Evolutionary conservation across 768 basidiomycete species (phyloP), one percentile per base, ranked within the genome.

Genomic region (Suillus clintonianus): DNA sequence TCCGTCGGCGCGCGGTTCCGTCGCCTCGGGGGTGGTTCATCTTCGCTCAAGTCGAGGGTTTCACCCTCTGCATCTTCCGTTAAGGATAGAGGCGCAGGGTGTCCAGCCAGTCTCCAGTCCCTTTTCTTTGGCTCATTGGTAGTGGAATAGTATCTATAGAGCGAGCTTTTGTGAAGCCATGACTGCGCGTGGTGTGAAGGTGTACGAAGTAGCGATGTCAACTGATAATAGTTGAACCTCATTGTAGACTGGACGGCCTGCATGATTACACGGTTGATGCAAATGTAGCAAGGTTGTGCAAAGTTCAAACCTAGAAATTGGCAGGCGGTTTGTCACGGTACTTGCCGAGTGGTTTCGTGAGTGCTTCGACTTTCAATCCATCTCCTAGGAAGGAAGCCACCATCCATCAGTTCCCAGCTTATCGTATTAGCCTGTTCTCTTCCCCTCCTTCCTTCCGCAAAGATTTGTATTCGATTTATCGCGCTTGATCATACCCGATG

Each of bases 401-500:
- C 30, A 54, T 32, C 34, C 15, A 22, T 24, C 36, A 24, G 4
- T 56, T 56, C 55, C 55, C 55, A 56, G 55, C 55, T 27, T 24
- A 56, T 56, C 55, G 10, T 37, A 55, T 56, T 7, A 24, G 11
- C 24, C 24, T 56, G 24, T 27, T 24, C 55, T 56, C 17, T 17
- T 56, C 24, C 22, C 37, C 22, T 39, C 22, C 22, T 24, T 24
- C 22, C 22, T 56, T 56, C 37, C 19, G 22, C 37, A 39, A 39
- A 39, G 8, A 17, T 37, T 56, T 37, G 22, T 56, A 37, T 56
- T 37, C 15, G 55, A 56, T 56, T 56, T 11, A 56, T 39, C 37
- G 37, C 24, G 19, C 51, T 5, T 53, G 32, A 53, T 53, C 32
- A 53, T 64, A 55, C 61, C 50, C 64, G 45, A 92, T 92, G 93